Base-by-base conservation (phyloP, 2,329 filamentous ascomycete genomes). In the Cordyceps pruinosa region DNA sequence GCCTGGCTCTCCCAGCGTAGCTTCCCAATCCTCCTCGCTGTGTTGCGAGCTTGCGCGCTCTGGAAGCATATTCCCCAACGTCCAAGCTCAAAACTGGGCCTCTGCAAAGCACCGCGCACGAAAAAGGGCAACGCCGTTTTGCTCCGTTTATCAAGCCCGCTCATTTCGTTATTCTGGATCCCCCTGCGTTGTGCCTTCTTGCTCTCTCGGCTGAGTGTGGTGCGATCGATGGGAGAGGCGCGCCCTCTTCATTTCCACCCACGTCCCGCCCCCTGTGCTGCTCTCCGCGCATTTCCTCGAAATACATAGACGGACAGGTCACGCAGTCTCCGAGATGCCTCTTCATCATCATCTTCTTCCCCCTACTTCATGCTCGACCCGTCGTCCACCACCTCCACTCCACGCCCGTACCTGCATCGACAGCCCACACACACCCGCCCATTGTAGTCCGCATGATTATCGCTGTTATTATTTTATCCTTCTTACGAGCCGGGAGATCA, bases 11-110 rank as follows among this genome's bases (percentile, higher is more conserved):
- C n/a, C n/a, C n/a, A n/a, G n/a, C n/a, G n/a, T n/a, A n/a, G n/a
- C n/a, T n/a, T n/a, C n/a, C n/a, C n/a, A n/a, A n/a, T n/a, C n/a
- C n/a, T n/a, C n/a, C n/a, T n/a, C n/a, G n/a, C n/a, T n/a, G n/a
- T n/a, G n/a, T n/a, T n/a, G n/a, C n/a, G n/a, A n/a, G n/a, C n/a
- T 23, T 34, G n/a, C 17, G 34, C 2, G 21, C 30, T 28, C 12
- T 17, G 21, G 19, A 51, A 4, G 6, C 15, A 39, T 41, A 15
- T 21, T 41, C 26, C 21, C 32, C 48, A 41, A 41, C 48, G 48
- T 51, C 48, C 35, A 51, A 51, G 48, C 48, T 51, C 48, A 51
- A 51, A 41, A 51, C 23, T 51, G 48, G 48, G 47, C 28, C 46
- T 9, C 6, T 7, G n/a, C 32, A 3, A 13, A 9, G 2, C 35